Conservation (phyloP, 2,329 filamentous ascomycete species). For the Intubia oerlemansii region DNA sequence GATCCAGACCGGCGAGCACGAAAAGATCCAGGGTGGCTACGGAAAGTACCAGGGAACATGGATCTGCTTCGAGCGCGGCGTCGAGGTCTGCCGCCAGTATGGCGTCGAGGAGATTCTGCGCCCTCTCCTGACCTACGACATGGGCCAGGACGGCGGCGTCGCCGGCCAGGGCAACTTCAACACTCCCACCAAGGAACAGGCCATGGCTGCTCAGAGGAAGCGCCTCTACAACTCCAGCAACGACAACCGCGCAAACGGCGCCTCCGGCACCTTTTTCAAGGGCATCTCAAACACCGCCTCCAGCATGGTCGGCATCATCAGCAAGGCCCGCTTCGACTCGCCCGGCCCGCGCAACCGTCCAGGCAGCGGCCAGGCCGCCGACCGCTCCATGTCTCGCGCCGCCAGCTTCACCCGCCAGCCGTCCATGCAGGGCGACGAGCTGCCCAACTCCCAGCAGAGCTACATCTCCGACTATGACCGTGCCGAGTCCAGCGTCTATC, state of each 20-base stretch:
- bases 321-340: constrained; percentile 85
- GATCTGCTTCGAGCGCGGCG: constrained; percentile 83
- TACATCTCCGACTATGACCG: constrained; percentile 58
- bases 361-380: constrained; percentile 10
- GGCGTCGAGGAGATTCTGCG: constrained; percentile 56
- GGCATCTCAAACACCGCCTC: constrained; percentile 89
- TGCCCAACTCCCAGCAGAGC: constrained; percentile 71
- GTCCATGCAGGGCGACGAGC: constrained; percentile 49
- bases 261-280: constrained; percentile 82
- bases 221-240: constrained; percentile 63
- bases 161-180: constrained; percentile 60
- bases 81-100: constrained; percentile 73
- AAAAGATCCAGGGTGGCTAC: constrained; percentile 96
- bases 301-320: constrained; percentile 86
- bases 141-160: constrained; percentile 51
- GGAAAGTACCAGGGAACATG: constrained; percentile 98
- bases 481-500: constrained; percentile 45
- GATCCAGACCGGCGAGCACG: constrained; percentile 86
- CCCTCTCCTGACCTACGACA: constrained; percentile 60
- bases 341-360: constrained; percentile 43
- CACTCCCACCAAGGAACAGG: constrained; percentile 95
- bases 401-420: constrained; percentile 51
- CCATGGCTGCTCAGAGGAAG: constrained; percentile 89
- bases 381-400: constrained; percentile 35
- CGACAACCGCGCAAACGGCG: constrained; percentile 43